Evolutionary conservation across 2,329 filamentous ascomycete genomes (phyloP).

Genomic region (Colletotrichum ledebouriae): DNA sequence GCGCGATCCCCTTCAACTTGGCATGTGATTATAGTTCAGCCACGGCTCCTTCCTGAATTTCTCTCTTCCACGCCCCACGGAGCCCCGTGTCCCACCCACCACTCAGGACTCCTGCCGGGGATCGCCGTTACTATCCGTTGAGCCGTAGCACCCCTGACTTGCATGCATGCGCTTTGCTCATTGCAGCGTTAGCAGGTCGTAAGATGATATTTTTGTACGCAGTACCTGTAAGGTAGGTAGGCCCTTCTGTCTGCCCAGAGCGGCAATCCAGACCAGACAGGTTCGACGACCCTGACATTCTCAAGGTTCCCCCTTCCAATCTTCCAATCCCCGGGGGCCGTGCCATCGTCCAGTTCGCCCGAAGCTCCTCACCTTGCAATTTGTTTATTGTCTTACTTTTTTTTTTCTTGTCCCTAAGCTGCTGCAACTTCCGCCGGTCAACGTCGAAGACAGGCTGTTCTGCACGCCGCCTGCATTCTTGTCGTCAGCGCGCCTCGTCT

Average conservation of each 20-base stretch:
- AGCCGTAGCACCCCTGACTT: conserved; percentile 32
- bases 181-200: conserved; percentile 23
- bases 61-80: conserved; percentile 35
- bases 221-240: not conserved
- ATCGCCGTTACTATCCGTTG: conserved; percentile 38
- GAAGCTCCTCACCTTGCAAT: conserved; percentile 19
- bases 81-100: conserved; percentile 18
- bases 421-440: conserved; percentile 7
- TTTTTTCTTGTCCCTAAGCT: conserved; percentile 20
- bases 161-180: conserved; percentile 38
- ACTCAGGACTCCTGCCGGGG: conserved; percentile 33
- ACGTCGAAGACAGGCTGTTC: conserved; percentile 17
- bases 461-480: conserved; percentile 38
- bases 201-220: conserved; percentile 8
- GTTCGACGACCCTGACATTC: conserved; percentile 38
- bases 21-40: conserved; percentile 43
- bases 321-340: conserved; percentile 17
- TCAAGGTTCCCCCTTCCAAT: conserved; percentile 41
- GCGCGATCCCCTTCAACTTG: conserved; percentile 13
- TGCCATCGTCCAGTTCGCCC: conserved; percentile 22
- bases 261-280: conserved; percentile 26
- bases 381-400: conserved; percentile 33
- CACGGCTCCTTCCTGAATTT: conserved; percentile 40
- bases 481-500: conserved; percentile 39
- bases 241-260: conserved; percentile 11